These are phyloP conservation scores for Mycosphaerella arachidis DNA, from an alignment of 2,329 filamentous ascomycete genomes.

Conservation along the genomic window DNA sequence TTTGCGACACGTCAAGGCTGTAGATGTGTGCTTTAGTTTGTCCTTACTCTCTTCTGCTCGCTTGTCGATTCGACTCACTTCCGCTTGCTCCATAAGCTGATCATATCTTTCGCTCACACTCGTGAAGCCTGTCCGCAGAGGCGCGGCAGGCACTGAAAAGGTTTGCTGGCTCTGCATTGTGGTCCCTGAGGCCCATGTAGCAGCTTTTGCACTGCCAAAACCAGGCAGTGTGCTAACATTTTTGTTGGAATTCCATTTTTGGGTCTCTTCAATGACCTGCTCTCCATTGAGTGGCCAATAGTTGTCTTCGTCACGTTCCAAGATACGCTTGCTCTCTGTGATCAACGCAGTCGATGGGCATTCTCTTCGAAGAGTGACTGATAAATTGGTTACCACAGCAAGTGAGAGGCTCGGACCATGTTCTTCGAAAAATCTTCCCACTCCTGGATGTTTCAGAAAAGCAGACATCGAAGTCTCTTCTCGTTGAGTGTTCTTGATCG, in stretches of 20 bases:
- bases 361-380: conserved; percentile 63
- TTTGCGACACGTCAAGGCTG: conserved; percentile 33
- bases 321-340: conserved; percentile 42
- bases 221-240: conserved; percentile 5
- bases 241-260: conserved; percentile 36
- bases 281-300: conserved; percentile 62
- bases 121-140: conserved; percentile 30
- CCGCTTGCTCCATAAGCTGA: conserved; percentile 37
- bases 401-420: conserved; percentile 67
- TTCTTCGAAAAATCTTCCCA: conserved; percentile 51
- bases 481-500: conserved; percentile 60
- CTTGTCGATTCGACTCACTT: conserved; percentile 26
- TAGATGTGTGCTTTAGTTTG: conserved; percentile 16
- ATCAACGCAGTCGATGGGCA: conserved; percentile 56
- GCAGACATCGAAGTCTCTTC: conserved; percentile 63
- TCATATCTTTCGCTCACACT: conserved; percentile 39
- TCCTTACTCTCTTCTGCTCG: conserved; percentile 15
- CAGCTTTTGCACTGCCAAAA: conserved; percentile 16
- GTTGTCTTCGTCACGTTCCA: conserved; percentile 62
- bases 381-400: conserved; percentile 59
- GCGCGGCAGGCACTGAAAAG: conserved; percentile 29
- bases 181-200: conserved; percentile 16
- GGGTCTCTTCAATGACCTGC: conserved; percentile 34
- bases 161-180: conserved; percentile 26
- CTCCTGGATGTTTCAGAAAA: conserved; percentile 60